Evolutionary conservation across 768 basidiomycete species (phyloP), one percentile per base, ranked within the genome.

Genomic region (Tephrocybe sp.): DNA sequence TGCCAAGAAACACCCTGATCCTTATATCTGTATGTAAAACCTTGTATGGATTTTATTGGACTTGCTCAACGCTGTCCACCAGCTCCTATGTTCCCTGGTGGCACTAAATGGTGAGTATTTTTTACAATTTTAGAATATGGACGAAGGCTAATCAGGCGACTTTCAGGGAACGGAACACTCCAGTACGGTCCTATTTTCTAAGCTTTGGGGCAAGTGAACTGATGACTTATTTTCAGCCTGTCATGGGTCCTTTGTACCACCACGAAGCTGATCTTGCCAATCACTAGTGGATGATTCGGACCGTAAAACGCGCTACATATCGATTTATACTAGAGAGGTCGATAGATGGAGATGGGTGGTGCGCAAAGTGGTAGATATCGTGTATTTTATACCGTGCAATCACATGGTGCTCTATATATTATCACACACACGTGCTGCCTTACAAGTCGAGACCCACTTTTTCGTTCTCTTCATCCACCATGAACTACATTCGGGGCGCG

Each of bases 401-500:
- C 58, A 60, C 58, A 60, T 60, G 58, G 45, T 42, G 16, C 45
- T 43, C 40, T 40, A 25, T 45, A 19, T 29, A 19, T n/a, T n/a
- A n/a, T 11, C 31, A 15, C 36, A 39, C 33, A 38, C 55, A 61
- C 59, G 57, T 58, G 57, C 42, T 42, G 36, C 8, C 10, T 19
- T 31, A 38, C n/a, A 39, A 41, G 16, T 50, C 27, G 25, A 33
- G 29, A 33, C 36, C 15, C 21, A 56, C 45, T 41, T 48, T 47
- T 49, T 61, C 57, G 40, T 23, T 53, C 49, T 45, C 53, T 45
- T 45, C 62, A 29, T 38, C 45, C 21, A 59, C 65, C 51, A 93
- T 93, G 91, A 91, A 92, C 73, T 93, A 92, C 68, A 71, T 93
- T 63, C 84, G 90, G 57, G 90, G 90, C 54, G 89, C 90, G 19